Evolutionary conservation across 768 basidiomycete genomes (phyloP).

Genomic region (Termitomyces sp.): DNA sequence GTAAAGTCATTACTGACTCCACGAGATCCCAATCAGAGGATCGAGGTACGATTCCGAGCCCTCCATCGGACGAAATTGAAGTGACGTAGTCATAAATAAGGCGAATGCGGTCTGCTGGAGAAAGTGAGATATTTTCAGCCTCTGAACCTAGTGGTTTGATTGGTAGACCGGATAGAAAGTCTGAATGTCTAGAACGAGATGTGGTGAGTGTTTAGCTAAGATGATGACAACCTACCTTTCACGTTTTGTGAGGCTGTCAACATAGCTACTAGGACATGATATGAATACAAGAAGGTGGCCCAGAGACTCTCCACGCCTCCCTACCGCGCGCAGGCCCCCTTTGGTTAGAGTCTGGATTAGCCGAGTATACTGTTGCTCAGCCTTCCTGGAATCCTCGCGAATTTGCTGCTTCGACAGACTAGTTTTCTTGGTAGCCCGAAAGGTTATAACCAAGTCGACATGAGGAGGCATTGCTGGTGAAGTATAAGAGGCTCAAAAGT

Average conservation of each 20-base stretch:
- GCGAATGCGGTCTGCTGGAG: conserved; percentile 78
- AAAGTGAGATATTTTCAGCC: conserved; percentile 44
- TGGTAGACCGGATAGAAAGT: conserved; percentile 76
- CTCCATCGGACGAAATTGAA: conserved; percentile 69
- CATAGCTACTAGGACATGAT: conserved; percentile 56
- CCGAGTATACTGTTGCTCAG: conserved; percentile 65
- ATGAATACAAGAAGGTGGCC: conserved; percentile 80
- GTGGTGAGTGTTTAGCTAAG: not conserved
- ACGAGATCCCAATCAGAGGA: conserved; percentile 76
- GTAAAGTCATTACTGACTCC: conserved; percentile 78
- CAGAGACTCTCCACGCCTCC: conserved; percentile 70
- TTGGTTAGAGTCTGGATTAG: conserved; percentile 59
- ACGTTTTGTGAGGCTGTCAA: conserved; percentile 63
- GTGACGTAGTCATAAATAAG: conserved; percentile 72
- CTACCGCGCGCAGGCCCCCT: conserved; percentile 68
- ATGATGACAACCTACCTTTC: conserved; percentile 57
- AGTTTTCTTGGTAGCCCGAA: conserved; percentile 50
- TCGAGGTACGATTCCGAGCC: conserved; percentile 77
- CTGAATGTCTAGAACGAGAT: conserved; percentile 52
- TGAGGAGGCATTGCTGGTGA: conserved; percentile 32
- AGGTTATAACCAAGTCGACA: conserved; percentile 74
- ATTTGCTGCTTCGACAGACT: conserved; percentile 59
- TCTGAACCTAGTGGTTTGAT: conserved; percentile 45
- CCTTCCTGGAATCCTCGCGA: conserved; percentile 58
- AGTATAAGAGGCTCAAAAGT: not conserved